phyloP scores from a whole-genome alignment of 306 rosid species.

The Mimosa bimucronata region DNA sequence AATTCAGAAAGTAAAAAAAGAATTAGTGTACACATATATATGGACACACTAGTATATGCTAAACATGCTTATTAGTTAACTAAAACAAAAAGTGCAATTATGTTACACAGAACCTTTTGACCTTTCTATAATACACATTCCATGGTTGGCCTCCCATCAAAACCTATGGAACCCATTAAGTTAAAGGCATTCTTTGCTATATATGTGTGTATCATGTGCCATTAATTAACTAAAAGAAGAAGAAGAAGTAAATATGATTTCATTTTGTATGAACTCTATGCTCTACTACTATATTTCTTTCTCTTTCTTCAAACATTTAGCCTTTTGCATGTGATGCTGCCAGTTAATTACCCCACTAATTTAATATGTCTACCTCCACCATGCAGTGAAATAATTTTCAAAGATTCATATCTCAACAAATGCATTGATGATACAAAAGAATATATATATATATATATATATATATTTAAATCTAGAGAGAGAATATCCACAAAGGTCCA shows the following conservation, averaged over 20 bases:
- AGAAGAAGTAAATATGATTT: not conserved
- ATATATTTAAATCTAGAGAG: not conserved
- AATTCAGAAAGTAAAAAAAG: too few species aligned
- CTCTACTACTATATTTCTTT: not conserved
- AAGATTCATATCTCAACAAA: constrained; percentile 39
- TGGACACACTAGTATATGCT: not conserved
- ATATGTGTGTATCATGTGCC: not conserved
- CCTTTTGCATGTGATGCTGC: not conserved
- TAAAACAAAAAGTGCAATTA: constrained; percentile 25
- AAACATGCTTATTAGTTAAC: constrained; percentile 12
- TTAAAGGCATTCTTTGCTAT: not conserved
- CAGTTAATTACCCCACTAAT: not conserved
- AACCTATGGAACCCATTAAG: constrained; percentile 30
- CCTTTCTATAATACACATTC: not conserved
- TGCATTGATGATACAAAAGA: not conserved
- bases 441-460: too few species aligned
- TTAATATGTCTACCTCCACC: constrained; percentile 8
- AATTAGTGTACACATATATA: too few species aligned
- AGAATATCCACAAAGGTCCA: constrained; percentile 34
- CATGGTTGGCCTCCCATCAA: constrained; percentile 12
- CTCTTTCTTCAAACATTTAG: not conserved
- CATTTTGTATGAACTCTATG: not conserved
- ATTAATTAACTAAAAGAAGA: not conserved
- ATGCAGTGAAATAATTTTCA: constrained; percentile 38
- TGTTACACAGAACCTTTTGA: constrained; percentile 32